Percentiles rank a stretch among this genome's conserved stretches.
Conservation (phyloP, 306 rosid species). For the Vachellia pachyceras region DNA sequence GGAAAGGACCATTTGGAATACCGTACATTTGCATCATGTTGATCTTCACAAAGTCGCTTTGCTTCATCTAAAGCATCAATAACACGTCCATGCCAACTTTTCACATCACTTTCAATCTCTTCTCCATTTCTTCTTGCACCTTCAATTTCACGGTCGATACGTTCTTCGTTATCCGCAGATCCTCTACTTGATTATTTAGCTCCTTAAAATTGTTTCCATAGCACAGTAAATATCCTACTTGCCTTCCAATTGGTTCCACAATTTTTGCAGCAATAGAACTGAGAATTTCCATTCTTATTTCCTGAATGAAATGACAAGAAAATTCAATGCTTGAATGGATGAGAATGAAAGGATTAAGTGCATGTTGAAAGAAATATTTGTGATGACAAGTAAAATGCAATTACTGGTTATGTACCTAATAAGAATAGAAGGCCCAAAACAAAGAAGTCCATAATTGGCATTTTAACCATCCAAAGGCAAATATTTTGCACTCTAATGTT, state of each 20-base stretch:
- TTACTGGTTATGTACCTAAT: no score
- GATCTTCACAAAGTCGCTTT: neutral
- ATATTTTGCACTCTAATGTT: no score
- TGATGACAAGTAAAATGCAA: no score
- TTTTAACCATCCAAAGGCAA: no score
- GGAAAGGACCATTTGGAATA: conserved; percentile 22
- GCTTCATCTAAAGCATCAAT: neutral
- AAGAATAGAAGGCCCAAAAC: no score
- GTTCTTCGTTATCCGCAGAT: neutral
- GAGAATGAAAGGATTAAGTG: no score
- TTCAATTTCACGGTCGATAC: neutral
- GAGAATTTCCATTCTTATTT: neutral
- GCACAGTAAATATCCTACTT: neutral
- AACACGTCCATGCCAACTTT: neutral
- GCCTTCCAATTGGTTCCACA: neutral
- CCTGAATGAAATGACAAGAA: neutral
- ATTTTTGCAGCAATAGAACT: neutral
- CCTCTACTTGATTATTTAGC: neutral
- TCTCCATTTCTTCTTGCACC: neutral
- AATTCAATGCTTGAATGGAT: neutral
- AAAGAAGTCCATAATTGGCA: no score
- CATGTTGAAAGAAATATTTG: no score
- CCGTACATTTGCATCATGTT: neutral
- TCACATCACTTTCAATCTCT: neutral
- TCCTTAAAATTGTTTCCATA: neutral